These are phyloP conservation scores for Bacidia gigantensis DNA, from an alignment of 495 filamentous ascomycete genomes.

Conservation along the genomic window DNA sequence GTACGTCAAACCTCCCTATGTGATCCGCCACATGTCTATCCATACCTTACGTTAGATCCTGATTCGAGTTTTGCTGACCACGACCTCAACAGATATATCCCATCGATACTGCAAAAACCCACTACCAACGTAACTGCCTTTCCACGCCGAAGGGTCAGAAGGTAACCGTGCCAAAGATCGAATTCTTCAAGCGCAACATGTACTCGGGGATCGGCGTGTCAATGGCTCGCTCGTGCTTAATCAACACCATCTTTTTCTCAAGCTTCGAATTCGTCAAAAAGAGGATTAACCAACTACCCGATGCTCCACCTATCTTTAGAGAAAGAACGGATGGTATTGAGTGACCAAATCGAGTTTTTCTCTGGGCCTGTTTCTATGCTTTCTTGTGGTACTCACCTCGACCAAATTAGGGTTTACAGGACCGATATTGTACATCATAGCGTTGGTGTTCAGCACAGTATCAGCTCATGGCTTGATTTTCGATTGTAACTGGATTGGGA, in stretches of 20 bases:
- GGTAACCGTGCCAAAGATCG: conserved; percentile 48
- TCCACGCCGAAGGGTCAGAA: conserved; percentile 48
- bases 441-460: background rate
- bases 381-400: background rate
- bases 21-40: conserved; percentile 4
- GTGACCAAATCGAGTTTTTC: background rate
- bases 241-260: conserved; percentile 19
- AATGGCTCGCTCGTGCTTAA: conserved; percentile 51
- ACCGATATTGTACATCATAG: background rate
- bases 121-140: conserved; percentile 69
- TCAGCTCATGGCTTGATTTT: background rate
- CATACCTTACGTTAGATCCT: conserved; percentile 6
- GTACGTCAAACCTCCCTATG: conserved; percentile 35
- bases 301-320: conserved; percentile 4
- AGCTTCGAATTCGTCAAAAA: conserved; percentile 20
- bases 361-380: background rate
- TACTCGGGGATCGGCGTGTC: conserved; percentile 68
- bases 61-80: background rate
- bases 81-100: conserved; percentile 43
- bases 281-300: conserved; percentile 16
- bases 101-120: conserved; percentile 70
- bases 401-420: background rate
- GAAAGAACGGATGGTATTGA: background rate
- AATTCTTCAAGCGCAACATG: conserved; percentile 58
- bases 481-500: background rate